Conservation (phyloP, 257 asterid genomes). For the Solanum pennellii region DNA sequence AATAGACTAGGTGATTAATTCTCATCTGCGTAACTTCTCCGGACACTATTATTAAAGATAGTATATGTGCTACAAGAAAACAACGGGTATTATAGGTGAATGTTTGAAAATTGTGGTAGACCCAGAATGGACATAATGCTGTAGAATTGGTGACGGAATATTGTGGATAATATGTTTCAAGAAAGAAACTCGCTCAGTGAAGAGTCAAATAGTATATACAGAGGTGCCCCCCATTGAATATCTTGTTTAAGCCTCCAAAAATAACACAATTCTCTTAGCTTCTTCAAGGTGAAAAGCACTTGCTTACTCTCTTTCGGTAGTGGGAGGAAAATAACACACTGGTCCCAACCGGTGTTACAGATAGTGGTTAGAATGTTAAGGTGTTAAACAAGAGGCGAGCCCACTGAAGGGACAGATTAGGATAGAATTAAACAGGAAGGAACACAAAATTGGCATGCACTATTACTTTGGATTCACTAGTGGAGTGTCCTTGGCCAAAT, state of each 20-base stretch:
- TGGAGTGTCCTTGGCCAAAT: not conserved
- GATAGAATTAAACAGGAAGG: not conserved
- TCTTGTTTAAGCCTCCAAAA: not conserved
- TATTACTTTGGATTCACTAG: not conserved
- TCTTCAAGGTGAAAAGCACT: not conserved
- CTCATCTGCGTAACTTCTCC: not conserved
- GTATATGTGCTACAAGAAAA: not conserved
- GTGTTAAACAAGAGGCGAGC: not conserved
- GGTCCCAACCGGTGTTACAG: not conserved
- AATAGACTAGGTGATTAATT: not conserved
- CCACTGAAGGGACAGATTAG: not conserved
- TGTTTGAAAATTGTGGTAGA: not conserved
- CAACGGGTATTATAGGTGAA: not conserved
- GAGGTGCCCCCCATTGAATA: not conserved
- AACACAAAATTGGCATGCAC: not conserved
- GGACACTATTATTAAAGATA: not conserved
- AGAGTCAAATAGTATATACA: not conserved
- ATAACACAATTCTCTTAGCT: not conserved
- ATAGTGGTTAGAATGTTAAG: not conserved
- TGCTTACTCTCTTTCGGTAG: not conserved
- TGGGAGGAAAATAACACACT: not conserved
- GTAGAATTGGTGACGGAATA: not conserved
- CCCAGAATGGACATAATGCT: not conserved
- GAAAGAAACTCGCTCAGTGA: not conserved
- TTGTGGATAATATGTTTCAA: not conserved